A percentile compares a stretch with the other conserved stretches of the same genome.
These are phyloP conservation scores for Thymus quinquecostatus DNA, from an alignment of 257 asterid genomes.

Conservation along the genomic window DNA sequence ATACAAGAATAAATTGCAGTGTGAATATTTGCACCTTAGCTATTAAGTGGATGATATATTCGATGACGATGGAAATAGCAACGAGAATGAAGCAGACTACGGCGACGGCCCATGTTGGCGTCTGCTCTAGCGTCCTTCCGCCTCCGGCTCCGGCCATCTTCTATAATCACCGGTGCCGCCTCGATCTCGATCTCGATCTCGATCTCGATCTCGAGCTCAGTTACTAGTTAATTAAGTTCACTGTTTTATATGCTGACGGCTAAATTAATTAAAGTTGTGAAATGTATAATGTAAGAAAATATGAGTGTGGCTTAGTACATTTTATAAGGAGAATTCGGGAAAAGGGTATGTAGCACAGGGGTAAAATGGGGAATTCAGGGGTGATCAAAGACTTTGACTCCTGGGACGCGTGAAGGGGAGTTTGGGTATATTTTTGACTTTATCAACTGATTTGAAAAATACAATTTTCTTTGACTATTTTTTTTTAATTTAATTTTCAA, in stretches of 20 bases:
- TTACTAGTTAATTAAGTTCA: background rate
- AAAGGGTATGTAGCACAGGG: background rate
- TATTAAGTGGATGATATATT: conserved; percentile 63
- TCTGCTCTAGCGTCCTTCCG: conserved; percentile 70
- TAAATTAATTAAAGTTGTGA: background rate
- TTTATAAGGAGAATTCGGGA: conserved; percentile 9
- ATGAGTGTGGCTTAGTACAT: background rate
- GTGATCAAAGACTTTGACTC: conserved; percentile 24
- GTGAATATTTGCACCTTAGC: conserved; percentile 52
- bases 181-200: background rate
- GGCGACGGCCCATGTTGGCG: conserved; percentile 97
- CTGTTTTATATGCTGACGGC: background rate
- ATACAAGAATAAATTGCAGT: background rate
- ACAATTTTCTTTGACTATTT: conserved; percentile 20
- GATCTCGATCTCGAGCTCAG: background rate
- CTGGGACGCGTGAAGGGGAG: conserved; percentile 21
- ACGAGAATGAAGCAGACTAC: conserved; percentile 74
- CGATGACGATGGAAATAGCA: conserved; percentile 70
- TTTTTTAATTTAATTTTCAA: background rate
- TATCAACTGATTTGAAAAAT: conserved; percentile 21
- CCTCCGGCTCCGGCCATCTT: conserved; percentile 76
- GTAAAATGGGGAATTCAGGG: background rate
- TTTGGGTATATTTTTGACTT: conserved; percentile 25
- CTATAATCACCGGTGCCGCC: background rate
- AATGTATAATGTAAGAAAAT: conserved; percentile 12